Conservation (phyloP, 768 basidiomycete species). For the Tulasnella calospora region DNA sequence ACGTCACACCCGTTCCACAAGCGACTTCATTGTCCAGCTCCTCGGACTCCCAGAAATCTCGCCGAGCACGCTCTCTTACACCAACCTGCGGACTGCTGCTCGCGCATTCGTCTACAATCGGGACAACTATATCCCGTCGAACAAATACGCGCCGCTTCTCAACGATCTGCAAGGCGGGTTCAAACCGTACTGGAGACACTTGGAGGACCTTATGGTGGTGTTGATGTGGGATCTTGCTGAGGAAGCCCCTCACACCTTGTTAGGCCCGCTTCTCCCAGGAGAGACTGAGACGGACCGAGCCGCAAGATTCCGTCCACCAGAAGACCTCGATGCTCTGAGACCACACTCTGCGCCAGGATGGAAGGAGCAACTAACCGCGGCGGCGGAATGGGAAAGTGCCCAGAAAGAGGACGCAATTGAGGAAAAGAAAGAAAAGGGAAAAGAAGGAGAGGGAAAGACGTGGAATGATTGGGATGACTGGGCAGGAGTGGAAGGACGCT, state of each 20-base stretch:
- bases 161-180: neutral
- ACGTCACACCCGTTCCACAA: conserved; percentile 32
- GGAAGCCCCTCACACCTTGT: neutral
- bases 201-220: conserved; percentile 56
- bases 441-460: neutral
- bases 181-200: conserved; percentile 48
- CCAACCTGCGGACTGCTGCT: conserved; percentile 40
- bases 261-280: neutral
- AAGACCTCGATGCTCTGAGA: conserved; percentile 49
- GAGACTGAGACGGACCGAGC: neutral
- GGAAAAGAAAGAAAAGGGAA: neutral
- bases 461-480: conserved; percentile 39
- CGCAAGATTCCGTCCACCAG: conserved; percentile 40
- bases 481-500: conserved; percentile 72
- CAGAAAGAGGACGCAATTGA: neutral
- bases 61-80: neutral
- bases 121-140: conserved; percentile 49
- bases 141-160: conserved; percentile 57
- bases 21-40: conserved; percentile 42
- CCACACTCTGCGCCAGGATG: conserved; percentile 50
- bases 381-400: neutral
- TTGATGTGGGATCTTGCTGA: conserved; percentile 51
- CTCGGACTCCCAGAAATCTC: conserved; percentile 1
- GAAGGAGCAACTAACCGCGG: neutral
- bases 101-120: conserved; percentile 62